Base-by-base conservation (phyloP, 306 rosid genomes). In the Vicia villosa region DNA sequence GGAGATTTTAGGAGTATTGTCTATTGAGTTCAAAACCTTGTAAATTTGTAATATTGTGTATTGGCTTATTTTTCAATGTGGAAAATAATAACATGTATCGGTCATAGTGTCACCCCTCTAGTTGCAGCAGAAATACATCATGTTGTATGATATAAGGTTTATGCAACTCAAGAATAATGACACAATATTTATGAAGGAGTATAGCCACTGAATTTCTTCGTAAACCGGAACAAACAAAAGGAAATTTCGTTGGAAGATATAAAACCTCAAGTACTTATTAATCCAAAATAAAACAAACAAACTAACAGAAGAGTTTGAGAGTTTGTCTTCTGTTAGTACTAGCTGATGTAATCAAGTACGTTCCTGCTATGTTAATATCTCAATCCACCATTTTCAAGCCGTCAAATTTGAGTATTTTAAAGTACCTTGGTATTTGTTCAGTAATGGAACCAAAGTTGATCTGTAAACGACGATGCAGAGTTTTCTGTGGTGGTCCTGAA, bases 361-460 rank as follows among this genome's bases (percentile, higher is more conserved):
- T n/a, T 49, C 55, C 28, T n/a, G n/a, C n/a, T n/a, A n/a, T n/a
- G n/a, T 40, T 51, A 54, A 54, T 21, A 21, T n/a, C n/a, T 22
- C 32, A 70, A 46, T 62, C 24, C 46, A 43, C 43, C 20, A 2
- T 38, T 51, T 54, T 54, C 60, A 28, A 70, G 81, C 78, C 81
- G 13, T 60, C 78, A 51, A 51, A 50, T 16, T 76, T 76, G 75
- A 34, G 38, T 34, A 7, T 34, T 34, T 34, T 34, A 34, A 34
- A 34, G 0, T 34, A 34, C 10, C 38, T 32, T 32, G 37, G 37
- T 32, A 32, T 32, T 32, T 32, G 8, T 24, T 24, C 24, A 3
- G 28, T 22, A 22, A 22, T 22, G 24, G 24, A 22, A 22, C 2
- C 24, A 22, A 2, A 22, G 24, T 22, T 22, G 24, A 22, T 22